Base-by-base conservation (phyloP, 2,329 filamentous ascomycete species). In the Stagonosporopsis rhizophila region DNA sequence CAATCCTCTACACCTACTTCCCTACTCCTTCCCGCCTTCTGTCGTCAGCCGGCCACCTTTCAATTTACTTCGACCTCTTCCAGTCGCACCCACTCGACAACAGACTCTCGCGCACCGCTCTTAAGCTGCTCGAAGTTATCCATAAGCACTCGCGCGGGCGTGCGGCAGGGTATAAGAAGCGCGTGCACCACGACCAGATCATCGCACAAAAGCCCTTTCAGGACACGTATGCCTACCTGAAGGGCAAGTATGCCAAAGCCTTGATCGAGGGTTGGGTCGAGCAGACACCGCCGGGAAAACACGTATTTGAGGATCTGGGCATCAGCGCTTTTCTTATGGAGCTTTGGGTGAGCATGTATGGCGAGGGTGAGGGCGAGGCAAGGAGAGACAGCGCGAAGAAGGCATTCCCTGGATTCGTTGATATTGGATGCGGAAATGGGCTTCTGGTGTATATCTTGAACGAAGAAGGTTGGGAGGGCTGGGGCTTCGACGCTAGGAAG, bases 341-440 rank as follows among this genome's bases (percentile, higher is more conserved):
- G 78, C 79, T 98, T 2, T 99, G 95, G 95, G 78, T 80, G 12
- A 86, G 89, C 55, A 94, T 96, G 87, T 98, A 98, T 72, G 73
- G 73, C 2, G 55, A 35, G 11, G 45, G 41, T 15, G 34, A 50
- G 17, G 38, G 60, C 3, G 49, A 59, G 2, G 11, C 47, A n/a
- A 40, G 52, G n/a, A 40, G 45, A 22, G 39, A 9, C 17, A 39
- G 22, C 2, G 56, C 61, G 8, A 68, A 72, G 40, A 39, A 60
- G 0, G 58, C 64, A 0, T 97, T 96, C 66, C 91, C 92, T 0
- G 93, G 94, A 0, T 99, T 98, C 68, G 90, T 97, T 19, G 95
- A 99, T 70, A 92, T 99, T 41, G 95, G 94, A 5, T 98, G 95
- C 71, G 95, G 95, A 2, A 99, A 98, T 70, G 95, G 95, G 1